Base-by-base conservation (phyloP, 208 protist genomes). In the Leishmania martiniquensis region DNA sequence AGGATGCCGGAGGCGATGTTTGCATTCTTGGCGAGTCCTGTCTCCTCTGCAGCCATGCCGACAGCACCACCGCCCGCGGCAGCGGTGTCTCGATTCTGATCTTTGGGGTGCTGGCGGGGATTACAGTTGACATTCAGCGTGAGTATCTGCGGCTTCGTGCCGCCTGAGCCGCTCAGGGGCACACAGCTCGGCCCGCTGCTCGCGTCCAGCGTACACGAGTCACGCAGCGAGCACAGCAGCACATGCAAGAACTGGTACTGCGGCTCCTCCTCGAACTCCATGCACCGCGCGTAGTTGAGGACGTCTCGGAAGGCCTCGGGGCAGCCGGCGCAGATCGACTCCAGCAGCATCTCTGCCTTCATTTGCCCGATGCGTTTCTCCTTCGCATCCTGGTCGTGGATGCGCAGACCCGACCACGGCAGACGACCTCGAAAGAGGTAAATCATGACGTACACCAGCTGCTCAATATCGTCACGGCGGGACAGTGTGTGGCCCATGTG, bases 381-480 rank as follows among this genome's bases (percentile, higher is more conserved):
- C 74, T 89, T 94, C 62, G 97, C 87, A 44, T 94, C 78, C 12
- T 78, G 87, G 68, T 85, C 88, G 10, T 70, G 59, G 37, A 84
- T 65, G 60, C 85, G 87, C 71, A 98, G 81, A 10, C 93, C 93
- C 42, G 95, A 91, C 99, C 99, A 99, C 59, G 99, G 99, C 69
- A 99, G 88, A 22, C 73, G 88, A 1, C 99, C 99, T 20, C 97
- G 92, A 25, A 97, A 83, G 78, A 99, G 99, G 83, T 99, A 99
- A 70, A 99, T 96, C 37, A 99, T 89, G 32, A 99, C 86, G 70
- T 99, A 99, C 29, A 79, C 75, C 0, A 97, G 76, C 13, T 88
- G 82, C 79, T 98, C 93, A 17, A 98, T 67, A 78, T 98, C 95
- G 75, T 98, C 95, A n/a, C 95, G 88, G 25, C 95, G 93, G 52